These are phyloP conservation scores for Trichoderma sp. DNA, from an alignment of 2,329 filamentous ascomycete species.

Conservation along the genomic window DNA sequence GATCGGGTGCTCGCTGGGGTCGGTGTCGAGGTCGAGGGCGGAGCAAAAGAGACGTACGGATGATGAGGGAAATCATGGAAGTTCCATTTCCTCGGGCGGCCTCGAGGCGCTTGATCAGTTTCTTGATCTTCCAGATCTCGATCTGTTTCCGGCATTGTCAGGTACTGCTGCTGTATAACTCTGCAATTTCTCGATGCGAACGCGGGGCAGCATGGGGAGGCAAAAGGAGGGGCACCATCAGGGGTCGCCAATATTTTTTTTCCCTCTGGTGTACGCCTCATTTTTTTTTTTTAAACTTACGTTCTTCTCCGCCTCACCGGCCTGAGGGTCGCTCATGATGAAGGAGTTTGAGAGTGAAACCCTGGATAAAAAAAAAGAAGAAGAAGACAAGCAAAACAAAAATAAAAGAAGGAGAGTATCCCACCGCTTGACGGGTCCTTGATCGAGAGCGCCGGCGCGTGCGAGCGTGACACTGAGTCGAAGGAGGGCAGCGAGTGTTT, in stretches of 20 bases:
- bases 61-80: constrained; percentile 99
- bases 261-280: neutral
- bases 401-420: neutral
- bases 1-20: neutral
- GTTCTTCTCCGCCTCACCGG: constrained; percentile 98
- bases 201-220: constrained; percentile 39
- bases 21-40: neutral
- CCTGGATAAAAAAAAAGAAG: constrained; percentile 17
- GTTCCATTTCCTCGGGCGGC: constrained; percentile 97
- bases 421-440: constrained; percentile 27
- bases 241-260: constrained; percentile 27
- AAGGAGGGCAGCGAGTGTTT: constrained; percentile 25
- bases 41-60: constrained; percentile 65
- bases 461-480: constrained; percentile 29
- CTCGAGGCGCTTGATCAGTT: constrained; percentile 98
- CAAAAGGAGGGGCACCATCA: constrained; percentile 34
- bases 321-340: constrained; percentile 85
- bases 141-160: constrained; percentile 50
- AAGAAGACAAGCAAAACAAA: neutral
- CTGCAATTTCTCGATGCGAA: constrained; percentile 22
- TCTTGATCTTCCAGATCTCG: constrained; percentile 97
- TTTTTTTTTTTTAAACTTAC: constrained; percentile 46
- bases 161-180: constrained; percentile 25
- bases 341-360: constrained; percentile 32
- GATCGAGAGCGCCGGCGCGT: constrained; percentile 27